Percentiles rank a stretch among this genome's conserved stretches.
Conservation (phyloP, 2,329 filamentous ascomycete genomes). For the Aspergillus felis region DNA sequence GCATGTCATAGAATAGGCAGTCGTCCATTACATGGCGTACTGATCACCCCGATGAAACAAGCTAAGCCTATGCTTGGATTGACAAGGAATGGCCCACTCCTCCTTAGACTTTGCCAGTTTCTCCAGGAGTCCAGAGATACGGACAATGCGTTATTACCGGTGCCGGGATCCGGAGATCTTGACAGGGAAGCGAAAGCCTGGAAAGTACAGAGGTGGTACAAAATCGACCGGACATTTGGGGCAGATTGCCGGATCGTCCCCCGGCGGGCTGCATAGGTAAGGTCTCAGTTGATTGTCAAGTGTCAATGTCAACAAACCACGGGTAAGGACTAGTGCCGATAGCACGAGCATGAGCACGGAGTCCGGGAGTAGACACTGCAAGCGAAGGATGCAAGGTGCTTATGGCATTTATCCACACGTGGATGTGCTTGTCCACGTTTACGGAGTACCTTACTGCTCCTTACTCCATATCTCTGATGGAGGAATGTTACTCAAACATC, state of each 20-base stretch:
- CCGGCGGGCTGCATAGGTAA: not conserved
- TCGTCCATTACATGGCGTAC: not conserved
- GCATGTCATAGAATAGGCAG: not conserved
- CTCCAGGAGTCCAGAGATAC: too few relatives aligned
- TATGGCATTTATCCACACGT: not conserved
- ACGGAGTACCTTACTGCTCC: not conserved
- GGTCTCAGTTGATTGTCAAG: not conserved
- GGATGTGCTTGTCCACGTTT: not conserved
- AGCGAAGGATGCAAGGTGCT: not conserved
- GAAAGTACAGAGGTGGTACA: not conserved
- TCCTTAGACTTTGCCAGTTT: too few relatives aligned
- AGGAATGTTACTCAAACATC: not conserved
- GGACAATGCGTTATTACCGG: too few relatives aligned
- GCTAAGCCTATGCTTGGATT: constrained; percentile 1
- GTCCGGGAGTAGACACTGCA: not conserved
- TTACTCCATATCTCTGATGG: not conserved
- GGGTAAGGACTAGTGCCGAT: too few relatives aligned
- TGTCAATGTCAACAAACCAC: not conserved
- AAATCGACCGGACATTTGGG: not conserved
- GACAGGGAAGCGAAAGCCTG: not conserved
- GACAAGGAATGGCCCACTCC: not conserved
- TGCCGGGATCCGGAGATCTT: not conserved
- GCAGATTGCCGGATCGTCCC: not conserved
- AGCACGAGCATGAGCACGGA: not conserved
- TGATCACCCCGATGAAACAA: constrained; percentile 11